Evolutionary conservation across 345 rosid species (phyloP).

Genomic region (Lepidium aucheri): DNA sequence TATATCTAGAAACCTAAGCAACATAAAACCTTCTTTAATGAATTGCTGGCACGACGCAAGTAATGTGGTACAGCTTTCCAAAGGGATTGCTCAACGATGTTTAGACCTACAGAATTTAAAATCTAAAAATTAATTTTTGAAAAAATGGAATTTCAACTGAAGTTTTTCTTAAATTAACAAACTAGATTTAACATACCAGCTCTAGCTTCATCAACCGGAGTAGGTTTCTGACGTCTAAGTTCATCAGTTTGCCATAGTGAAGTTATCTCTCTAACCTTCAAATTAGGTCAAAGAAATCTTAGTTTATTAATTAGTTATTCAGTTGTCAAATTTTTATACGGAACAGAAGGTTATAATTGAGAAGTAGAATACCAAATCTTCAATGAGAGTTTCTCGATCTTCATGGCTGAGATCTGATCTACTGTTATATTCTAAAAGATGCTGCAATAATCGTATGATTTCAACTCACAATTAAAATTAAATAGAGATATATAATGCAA

Average conservation of each 20-base stretch:
- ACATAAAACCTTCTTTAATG: too few species aligned
- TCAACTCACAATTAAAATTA: conserved; percentile 1
- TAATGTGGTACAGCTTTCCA: too few species aligned
- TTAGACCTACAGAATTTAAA: conserved; percentile 55
- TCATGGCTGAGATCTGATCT: conserved; percentile 86
- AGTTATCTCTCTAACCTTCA: conserved; percentile 75
- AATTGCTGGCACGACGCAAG: too few species aligned
- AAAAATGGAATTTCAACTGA: neutral
- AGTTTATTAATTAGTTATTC: neutral
- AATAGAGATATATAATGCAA: too few species aligned
- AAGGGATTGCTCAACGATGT: conserved; percentile 95
- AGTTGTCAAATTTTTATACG: neutral
- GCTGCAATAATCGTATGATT: conserved; percentile 39
- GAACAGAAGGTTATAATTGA: neutral
- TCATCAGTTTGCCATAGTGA: conserved; percentile 95
- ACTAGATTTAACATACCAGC: conserved; percentile 43
- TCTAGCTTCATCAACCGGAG: conserved; percentile 90
- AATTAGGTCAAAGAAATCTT: too few species aligned
- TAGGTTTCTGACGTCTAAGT: conserved; percentile 88
- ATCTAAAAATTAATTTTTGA: too few species aligned
- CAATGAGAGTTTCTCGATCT: conserved; percentile 85
- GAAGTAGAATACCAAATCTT: conserved; percentile 67
- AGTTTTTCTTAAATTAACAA: neutral
- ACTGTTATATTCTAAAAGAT: conserved; percentile 80
- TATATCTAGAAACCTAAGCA: too few species aligned